These are phyloP conservation scores for Fistulifera solaris DNA, from an alignment of 108 stramenopile genomes.

Conservation along the genomic window DNA sequence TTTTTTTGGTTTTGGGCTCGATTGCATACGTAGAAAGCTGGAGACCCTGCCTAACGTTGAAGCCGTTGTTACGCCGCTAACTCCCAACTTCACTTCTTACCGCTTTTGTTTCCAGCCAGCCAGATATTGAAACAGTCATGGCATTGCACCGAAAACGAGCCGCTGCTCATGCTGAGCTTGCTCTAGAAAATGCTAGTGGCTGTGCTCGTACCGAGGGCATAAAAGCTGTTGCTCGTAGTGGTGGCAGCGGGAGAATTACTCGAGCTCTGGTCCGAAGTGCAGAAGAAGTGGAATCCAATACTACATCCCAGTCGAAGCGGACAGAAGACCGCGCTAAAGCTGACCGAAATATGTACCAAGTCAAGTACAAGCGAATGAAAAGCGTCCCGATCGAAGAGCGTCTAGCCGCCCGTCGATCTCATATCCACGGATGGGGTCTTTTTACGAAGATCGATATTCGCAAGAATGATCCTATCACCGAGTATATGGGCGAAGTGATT, in stretches of 20 bases:
- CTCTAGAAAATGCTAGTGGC: conserved; percentile 52
- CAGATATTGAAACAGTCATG: conserved; percentile 31
- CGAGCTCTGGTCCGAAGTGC: conserved; percentile 52
- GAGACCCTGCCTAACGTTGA: conserved; percentile 34
- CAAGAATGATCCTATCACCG: conserved; percentile 62
- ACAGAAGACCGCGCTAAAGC: conserved; percentile 25
- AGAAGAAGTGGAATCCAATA: conserved; percentile 24
- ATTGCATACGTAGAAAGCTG: conserved; percentile 32
- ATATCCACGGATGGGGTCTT: conserved; percentile 91
- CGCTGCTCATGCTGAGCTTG: conserved; percentile 45
- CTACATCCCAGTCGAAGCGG: conserved; percentile 4
- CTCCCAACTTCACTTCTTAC: conserved; percentile 27
- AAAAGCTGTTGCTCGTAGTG: conserved; percentile 34
- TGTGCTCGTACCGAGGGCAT: conserved; percentile 64
- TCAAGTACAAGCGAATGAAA: conserved; percentile 52
- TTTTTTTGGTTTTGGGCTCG: conserved; percentile 69
- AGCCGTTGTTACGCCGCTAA: conserved; percentile 43
- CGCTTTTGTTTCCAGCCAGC: conserved; percentile 44
- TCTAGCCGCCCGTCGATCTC: conserved; percentile 49
- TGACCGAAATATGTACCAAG: conserved; percentile 30
- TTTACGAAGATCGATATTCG: conserved; percentile 68
- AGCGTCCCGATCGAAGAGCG: conserved; percentile 48
- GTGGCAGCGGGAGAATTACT: conserved; percentile 58
- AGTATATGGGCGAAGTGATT: conserved; percentile 70
- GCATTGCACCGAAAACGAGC: conserved; percentile 55